phyloP scores from a whole-genome alignment of 1,139 yeast species.

The Kazachstania sp. region DNA sequence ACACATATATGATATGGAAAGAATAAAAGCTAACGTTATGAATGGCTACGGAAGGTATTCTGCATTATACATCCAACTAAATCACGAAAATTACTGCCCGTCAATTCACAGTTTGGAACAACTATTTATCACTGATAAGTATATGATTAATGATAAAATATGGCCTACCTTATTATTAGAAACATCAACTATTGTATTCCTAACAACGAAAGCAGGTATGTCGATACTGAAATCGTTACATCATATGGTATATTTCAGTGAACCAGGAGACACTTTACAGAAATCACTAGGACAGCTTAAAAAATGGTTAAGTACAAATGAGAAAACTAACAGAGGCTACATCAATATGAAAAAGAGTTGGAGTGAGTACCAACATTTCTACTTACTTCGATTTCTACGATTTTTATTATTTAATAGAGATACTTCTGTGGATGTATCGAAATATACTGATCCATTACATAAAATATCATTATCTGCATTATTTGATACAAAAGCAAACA shows the following conservation, averaged over 20 bases:
- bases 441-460: neutral
- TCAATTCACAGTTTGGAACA: neutral
- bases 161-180: slow-evolving; percentile 10
- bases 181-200: slow-evolving; percentile 14
- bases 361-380: slow-evolving; percentile 5
- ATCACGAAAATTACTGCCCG: neutral
- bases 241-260: neutral
- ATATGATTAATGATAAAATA: neutral
- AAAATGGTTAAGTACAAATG: slow-evolving; percentile 2
- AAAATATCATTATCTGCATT: slow-evolving; percentile 7
- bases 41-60: neutral
- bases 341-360: slow-evolving; percentile 4
- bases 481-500: slow-evolving; percentile 9
- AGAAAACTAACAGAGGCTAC: neutral
- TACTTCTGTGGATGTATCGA: slow-evolving; percentile 7
- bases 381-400: slow-evolving; percentile 12
- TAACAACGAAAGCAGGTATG: slow-evolving; percentile 21
- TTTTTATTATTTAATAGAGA: slow-evolving; percentile 16
- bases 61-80: neutral
- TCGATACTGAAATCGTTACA: slow-evolving; percentile 12
- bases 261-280: neutral
- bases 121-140: neutral
- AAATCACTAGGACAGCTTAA: neutral
- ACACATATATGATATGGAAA: neutral
- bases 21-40: neutral